Evolutionary conservation across 345 rosid species (phyloP), one percentile per base, ranked within the genome.

Genomic region (Populus pruinosa): DNA sequence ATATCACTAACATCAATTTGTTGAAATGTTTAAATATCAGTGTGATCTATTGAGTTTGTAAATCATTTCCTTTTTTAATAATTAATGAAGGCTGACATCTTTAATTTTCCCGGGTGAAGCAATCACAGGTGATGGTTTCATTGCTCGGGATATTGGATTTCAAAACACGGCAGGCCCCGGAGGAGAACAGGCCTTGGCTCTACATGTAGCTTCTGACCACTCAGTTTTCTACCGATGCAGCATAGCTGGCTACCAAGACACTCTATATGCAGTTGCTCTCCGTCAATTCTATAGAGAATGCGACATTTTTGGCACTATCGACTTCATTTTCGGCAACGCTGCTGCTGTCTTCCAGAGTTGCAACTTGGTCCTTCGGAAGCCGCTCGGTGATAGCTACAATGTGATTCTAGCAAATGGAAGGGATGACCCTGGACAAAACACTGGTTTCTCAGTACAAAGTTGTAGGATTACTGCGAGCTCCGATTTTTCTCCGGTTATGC

Each of bases 251-350:
- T 89, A 92, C 79, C 98, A 94, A 63, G 98, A 94, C 87, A 91
- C 93, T 0, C 79, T 94, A 1, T 94, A 89, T 53, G 93, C 98
- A 3, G 84, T 81, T 2, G 87, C 90, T 0, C 82, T 89, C 11
- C 93, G 97, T 8, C 98, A 94, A 43, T 94, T 94, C 86, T 94
- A 94, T 70, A 80, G 93, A 33, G 97, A 94, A 75, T 90, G 92
- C 53, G 94, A 90, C 82, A 90, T 94, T 36, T 85, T 83, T 8
- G 96, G 97, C 74, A 90, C 97, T 0, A 27, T 92, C 8, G 98
- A 93, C 79, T 93, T 92, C 75, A 92, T 93, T 62, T 93, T 93
- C 31, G 98, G 98, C 3, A 91, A 92, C 53, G 96, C 98, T 0
- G 94, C 89, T 1, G 98, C 97, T 0, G 92, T 94, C 18, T 94